A percentile compares a stretch with the other conserved stretches of the same genome.
phyloP scores from a whole-genome alignment of 2,329 filamentous ascomycete genomes.

The Juglanconis juglandina region DNA sequence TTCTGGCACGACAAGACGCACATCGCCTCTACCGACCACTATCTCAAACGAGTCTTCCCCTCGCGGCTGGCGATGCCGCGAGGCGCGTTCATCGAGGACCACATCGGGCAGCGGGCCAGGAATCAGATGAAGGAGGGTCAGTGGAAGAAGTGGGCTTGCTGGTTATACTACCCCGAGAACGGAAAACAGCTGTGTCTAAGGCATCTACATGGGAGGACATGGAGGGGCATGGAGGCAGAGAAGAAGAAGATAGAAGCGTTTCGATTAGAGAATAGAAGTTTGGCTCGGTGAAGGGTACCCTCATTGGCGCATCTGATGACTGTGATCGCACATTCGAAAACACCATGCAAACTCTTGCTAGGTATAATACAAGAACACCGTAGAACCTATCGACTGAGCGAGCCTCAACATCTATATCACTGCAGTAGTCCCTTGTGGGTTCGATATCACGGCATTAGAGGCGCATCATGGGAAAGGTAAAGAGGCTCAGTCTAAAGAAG shows the following conservation, averaged over 20 bases:
- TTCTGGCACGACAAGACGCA: constrained; percentile 60
- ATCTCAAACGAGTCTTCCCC: constrained; percentile 47
- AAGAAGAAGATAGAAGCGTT: constrained; percentile 9
- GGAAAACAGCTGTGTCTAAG: constrained; percentile 44
- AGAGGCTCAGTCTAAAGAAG: no score
- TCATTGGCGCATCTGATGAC: no score
- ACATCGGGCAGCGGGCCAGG: constrained; percentile 51
- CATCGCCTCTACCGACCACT: constrained; percentile 46
- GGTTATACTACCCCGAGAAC: constrained; percentile 51
- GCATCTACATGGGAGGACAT: constrained; percentile 50
- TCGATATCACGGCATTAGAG: no score
- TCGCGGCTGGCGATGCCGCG: constrained; percentile 46
- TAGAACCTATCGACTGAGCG: no score
- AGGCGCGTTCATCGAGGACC: constrained; percentile 56
- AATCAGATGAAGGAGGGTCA: constrained; percentile 52
- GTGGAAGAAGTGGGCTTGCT: constrained; percentile 52
- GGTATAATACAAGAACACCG: no score
- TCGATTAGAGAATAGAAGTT: not conserved
- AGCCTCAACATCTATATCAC: no score
- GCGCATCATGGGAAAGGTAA: no score
- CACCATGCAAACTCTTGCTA: no score
- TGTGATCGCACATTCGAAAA: no score
- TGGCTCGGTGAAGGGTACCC: not conserved
- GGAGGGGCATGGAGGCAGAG: constrained; percentile 39
- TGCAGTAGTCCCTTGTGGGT: no score